A percentile compares a stretch with the other conserved stretches of the same genome.
These are phyloP conservation scores for Gentiana macrophylla DNA, from an alignment of 257 asterid genomes.

Conservation along the genomic window DNA sequence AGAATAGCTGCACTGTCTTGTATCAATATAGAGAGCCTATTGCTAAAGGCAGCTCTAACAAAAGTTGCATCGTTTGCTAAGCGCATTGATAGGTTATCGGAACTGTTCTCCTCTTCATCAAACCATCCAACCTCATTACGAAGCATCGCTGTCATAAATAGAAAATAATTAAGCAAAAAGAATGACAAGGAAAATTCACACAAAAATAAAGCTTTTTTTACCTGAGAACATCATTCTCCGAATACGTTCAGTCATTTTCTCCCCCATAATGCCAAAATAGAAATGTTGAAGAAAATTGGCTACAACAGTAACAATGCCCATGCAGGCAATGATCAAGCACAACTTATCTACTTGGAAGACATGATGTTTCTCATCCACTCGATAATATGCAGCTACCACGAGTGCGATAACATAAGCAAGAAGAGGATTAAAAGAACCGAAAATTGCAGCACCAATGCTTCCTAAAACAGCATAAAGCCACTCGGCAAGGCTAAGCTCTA, in stretches of 20 bases:
- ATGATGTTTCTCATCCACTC: constrained; percentile 42
- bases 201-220: constrained; percentile 9
- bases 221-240: constrained; percentile 99
- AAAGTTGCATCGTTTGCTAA: constrained; percentile 99
- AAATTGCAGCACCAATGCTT: constrained; percentile 93
- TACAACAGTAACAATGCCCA: constrained; percentile 91
- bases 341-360: constrained; percentile 56
- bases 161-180: neutral
- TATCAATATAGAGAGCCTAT: constrained; percentile 88
- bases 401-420: constrained; percentile 93
- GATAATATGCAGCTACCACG: constrained; percentile 74
- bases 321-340: constrained; percentile 91
- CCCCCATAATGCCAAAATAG: constrained; percentile 99
- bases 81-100: constrained; percentile 96
- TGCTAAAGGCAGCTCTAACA: constrained; percentile 99
- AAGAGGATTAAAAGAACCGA: constrained; percentile 92
- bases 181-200: constrained; percentile 9
- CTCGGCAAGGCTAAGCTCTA: constrained; percentile 97
- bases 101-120: constrained; percentile 96
- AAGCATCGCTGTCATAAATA: constrained; percentile 71
- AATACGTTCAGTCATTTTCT: constrained; percentile 99
- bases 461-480: constrained; percentile 99
- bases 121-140: constrained; percentile 99
- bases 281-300: constrained; percentile 98
- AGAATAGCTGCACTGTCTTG: constrained; percentile 94